Conservation (phyloP, 768 basidiomycete species). For the Podaxis sp. region DNA sequence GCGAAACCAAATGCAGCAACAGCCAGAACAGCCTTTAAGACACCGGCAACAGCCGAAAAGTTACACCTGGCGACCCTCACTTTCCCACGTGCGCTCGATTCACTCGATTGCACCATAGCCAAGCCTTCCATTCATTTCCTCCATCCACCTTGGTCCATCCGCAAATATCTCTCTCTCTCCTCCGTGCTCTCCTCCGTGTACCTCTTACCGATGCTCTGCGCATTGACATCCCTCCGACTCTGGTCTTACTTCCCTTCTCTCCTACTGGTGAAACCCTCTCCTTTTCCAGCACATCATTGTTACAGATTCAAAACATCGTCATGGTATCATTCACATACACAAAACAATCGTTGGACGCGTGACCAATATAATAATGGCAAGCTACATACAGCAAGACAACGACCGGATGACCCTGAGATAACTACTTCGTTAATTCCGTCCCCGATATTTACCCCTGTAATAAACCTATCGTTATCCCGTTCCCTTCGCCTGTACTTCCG, state of each 20-base stretch:
- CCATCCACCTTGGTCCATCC: background rate
- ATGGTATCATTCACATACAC: background rate
- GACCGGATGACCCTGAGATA: background rate
- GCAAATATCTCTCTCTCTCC: background rate
- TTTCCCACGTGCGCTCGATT: background rate
- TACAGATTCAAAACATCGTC: background rate
- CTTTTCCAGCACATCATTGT: background rate
- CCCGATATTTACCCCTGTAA: background rate
- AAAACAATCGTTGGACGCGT: background rate
- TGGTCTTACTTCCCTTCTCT: background rate
- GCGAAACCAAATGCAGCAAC: background rate
- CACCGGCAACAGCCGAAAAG: background rate
- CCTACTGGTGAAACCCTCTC: background rate
- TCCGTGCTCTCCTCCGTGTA: background rate
- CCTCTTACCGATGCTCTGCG: background rate
- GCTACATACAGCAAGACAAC: background rate
- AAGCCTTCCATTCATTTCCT: background rate
- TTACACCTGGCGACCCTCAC: background rate
- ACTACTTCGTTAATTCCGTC: background rate
- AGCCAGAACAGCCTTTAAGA: conserved; percentile 1
- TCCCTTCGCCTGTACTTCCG: background rate
- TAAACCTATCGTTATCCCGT: background rate
- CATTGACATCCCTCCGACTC: background rate
- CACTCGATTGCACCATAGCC: background rate
- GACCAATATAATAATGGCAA: background rate